Base-by-base conservation (phyloP, 768 basidiomycete species). In the Rhodotorula babjevae region DNA sequence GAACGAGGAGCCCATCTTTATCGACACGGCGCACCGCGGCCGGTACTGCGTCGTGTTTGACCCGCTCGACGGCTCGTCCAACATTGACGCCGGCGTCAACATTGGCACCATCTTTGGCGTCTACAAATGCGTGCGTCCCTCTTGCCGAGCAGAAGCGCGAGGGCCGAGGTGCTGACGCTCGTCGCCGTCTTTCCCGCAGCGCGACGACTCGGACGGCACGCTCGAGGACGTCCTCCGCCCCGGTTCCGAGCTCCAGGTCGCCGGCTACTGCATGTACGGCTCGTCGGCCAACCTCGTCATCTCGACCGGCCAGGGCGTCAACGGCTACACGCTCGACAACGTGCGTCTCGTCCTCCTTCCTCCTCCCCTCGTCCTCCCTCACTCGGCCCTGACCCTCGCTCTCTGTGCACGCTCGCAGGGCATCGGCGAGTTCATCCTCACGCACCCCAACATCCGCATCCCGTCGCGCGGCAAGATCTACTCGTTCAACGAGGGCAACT, bases 401-500 rank as follows among this genome's bases (percentile, higher is more conserved):
- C 64, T 25, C n/a, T 27, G 42, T 36, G 23, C 16, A 5, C 31
- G 18, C 42, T 3, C n/a, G 36, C 67, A 81, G 80, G 82, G 93
- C 12, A 86, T 99, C 23, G 96, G 96, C 78, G 96, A 99, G 84
- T 99, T 98, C 82, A 96, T 99, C 80, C 87, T 98, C 68, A 99
- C 96, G 44, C 96, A 99, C 83, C 95, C 95, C 36, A 88, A 97
- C 79, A 99, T 99, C 82, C 87, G 87, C 82, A 92, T 99, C 75
- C 96, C 96, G 14, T 76, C 87, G 18, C 89, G 96, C 62, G 96
- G 96, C 76, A 98, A 98, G 84, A 99, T 99, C 80, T 99, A 99
- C 84, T 97, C 94, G 7, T 95, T 98, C 86, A 99, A 99, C 81
- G 96, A 99, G 83, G 96, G 96, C 72, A 99, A 99, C 84, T 87